Evolutionary conservation across 108 stramenopile genomes (phyloP).

Genomic region (Nannochloropsis oceanica): DNA sequence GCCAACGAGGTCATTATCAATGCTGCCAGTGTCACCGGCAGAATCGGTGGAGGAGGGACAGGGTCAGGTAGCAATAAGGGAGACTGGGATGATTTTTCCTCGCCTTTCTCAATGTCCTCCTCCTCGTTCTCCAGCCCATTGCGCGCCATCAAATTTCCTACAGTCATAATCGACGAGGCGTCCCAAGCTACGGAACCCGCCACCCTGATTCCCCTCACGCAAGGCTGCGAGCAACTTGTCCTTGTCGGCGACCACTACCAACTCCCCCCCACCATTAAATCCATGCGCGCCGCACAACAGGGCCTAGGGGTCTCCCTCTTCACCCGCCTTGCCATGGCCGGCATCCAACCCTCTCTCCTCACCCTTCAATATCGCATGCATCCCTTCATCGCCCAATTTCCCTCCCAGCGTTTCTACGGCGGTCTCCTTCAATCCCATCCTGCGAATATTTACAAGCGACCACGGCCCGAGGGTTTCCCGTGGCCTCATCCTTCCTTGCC

Average conservation of each 20-base stretch:
- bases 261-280: constrained; percentile 36
- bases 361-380: constrained; percentile 30
- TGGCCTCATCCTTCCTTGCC: constrained; percentile 5
- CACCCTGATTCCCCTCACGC: constrained; percentile 51
- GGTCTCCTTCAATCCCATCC: background rate
- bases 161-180: constrained; percentile 39
- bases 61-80: background rate
- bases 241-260: constrained; percentile 94
- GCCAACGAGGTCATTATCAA: constrained; percentile 49
- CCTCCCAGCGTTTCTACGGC: constrained; percentile 26
- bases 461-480: constrained; percentile 10
- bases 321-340: constrained; percentile 17
- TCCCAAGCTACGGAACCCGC: constrained; percentile 31
- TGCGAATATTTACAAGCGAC: background rate
- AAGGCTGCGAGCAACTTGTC: constrained; percentile 77
- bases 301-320: constrained; percentile 31
- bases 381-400: constrained; percentile 24
- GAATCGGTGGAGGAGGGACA: background rate
- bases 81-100: background rate
- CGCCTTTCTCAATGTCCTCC: background rate
- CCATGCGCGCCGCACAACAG: background rate
- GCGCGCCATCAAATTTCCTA: constrained; percentile 26
- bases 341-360: constrained; percentile 12
- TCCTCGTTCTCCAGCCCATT: constrained; percentile 3
- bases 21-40: background rate